phyloP scores from a whole-genome alignment of 345 rosid genomes.

The Firmiana major region DNA sequence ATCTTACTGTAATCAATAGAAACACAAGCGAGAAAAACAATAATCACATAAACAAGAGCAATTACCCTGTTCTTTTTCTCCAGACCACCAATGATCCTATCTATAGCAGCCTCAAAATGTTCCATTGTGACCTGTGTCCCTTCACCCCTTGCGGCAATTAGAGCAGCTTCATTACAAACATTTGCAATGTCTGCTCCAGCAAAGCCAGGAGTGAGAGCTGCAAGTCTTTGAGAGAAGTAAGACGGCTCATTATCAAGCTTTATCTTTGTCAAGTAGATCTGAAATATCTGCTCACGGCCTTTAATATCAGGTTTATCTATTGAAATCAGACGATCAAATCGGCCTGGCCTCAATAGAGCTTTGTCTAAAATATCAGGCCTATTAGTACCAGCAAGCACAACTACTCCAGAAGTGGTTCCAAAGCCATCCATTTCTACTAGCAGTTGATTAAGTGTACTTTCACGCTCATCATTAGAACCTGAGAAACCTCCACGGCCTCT shows the following conservation, averaged over 20 bases:
- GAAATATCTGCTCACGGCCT: constrained; percentile 88
- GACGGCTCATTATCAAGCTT: constrained; percentile 81
- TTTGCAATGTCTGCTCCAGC: constrained; percentile 98
- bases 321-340: constrained; percentile 85
- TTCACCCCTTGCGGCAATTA: constrained; percentile 81
- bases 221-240: constrained; percentile 79
- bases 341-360: constrained; percentile 84
- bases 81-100: constrained; percentile 95
- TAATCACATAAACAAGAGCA: neutral
- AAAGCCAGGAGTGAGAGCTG: constrained; percentile 95
- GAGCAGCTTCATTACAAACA: constrained; percentile 93
- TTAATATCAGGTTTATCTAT: constrained; percentile 92
- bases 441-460: constrained; percentile 88
- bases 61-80: constrained; percentile 92
- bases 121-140: constrained; percentile 54
- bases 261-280: constrained; percentile 71
- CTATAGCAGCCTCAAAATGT: constrained; percentile 92
- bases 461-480: constrained; percentile 92
- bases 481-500: constrained; percentile 91
- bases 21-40: neutral
- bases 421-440: constrained; percentile 98
- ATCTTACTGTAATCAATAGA: neutral
- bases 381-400: constrained; percentile 95
- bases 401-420: constrained; percentile 92
- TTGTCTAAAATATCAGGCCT: constrained; percentile 96